Percentiles rank a stretch among this genome's conserved stretches.
Evolutionary conservation across 805 yeast genomes (phyloP).

Genomic region (Cyberlindnera mississippiensis): DNA sequence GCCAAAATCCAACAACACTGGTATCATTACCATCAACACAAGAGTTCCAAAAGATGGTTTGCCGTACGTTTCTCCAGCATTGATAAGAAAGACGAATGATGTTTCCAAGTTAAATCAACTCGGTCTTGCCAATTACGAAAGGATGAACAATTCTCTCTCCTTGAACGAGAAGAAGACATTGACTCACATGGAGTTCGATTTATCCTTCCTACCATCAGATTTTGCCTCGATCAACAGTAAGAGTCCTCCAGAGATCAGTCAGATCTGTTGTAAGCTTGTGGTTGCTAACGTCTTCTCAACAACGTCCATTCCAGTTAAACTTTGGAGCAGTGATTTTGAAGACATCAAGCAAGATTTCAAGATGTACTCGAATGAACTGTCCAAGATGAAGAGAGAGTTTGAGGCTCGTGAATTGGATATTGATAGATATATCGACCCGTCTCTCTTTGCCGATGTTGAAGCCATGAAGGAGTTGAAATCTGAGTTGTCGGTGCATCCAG

Average conservation of each 20-base stretch:
- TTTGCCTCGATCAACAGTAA: constrained; percentile 20
- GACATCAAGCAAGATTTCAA: constrained; percentile 21
- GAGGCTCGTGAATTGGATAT: constrained; percentile 7
- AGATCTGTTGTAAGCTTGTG: constrained; percentile 29
- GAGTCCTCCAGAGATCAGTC: constrained; percentile 30
- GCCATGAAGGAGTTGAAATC: constrained; percentile 20
- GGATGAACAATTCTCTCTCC: constrained; percentile 26
- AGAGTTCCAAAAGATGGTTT: constrained; percentile 32
- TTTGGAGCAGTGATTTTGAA: too few species aligned
- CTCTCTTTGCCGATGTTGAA: constrained; percentile 17
- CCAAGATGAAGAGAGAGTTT: constrained; percentile 19
- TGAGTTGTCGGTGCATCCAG: constrained; percentile 10
- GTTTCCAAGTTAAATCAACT: constrained; percentile 30
- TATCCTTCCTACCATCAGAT: constrained; percentile 27
- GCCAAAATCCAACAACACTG: constrained; percentile 19
- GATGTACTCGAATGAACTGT: constrained; percentile 9
- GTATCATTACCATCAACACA: constrained; percentile 30
- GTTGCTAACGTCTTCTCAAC: constrained; percentile 34
- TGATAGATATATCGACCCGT: constrained; percentile 11
- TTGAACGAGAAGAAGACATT: constrained; percentile 28
- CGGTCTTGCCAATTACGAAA: constrained; percentile 34
- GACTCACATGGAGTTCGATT: constrained; percentile 27
- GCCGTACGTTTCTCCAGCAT: constrained; percentile 36
- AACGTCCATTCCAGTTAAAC: constrained; percentile 38
- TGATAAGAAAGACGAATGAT: constrained; percentile 34